phyloP scores from a whole-genome alignment of 805 yeast species.

The Jamesozyma rosinii region DNA sequence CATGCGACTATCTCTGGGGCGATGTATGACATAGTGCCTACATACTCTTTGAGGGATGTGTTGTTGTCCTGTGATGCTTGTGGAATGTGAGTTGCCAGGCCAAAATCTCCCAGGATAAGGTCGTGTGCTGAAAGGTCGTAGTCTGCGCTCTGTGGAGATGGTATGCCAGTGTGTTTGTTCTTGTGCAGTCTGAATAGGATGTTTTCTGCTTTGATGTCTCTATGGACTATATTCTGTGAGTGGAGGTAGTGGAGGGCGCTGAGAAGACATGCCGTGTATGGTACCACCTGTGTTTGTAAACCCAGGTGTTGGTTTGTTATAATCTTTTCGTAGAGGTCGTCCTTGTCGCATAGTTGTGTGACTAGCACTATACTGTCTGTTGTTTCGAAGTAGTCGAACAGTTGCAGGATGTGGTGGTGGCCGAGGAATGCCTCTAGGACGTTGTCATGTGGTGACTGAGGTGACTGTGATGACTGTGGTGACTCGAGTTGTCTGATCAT shows the following conservation, averaged over 20 bases:
- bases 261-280: conserved; percentile 41
- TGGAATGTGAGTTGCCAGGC: conserved; percentile 46
- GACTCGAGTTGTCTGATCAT: conserved; percentile 30
- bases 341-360: conserved; percentile 60
- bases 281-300: conserved; percentile 39
- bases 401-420: conserved; percentile 44
- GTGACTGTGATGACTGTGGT: neutral
- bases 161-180: neutral
- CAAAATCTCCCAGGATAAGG: conserved; percentile 39
- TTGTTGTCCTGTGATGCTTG: conserved; percentile 22
- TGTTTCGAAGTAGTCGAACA: conserved; percentile 66
- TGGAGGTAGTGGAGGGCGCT: conserved; percentile 54
- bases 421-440: conserved; percentile 23
- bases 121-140: conserved; percentile 29
- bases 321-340: conserved; percentile 58
- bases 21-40: conserved; percentile 65
- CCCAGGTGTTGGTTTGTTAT: conserved; percentile 38
- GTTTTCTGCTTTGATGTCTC: conserved; percentile 69
- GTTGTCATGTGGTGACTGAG: neutral
- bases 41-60: conserved; percentile 37
- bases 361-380: conserved; percentile 44
- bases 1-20: conserved; percentile 58
- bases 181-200: conserved; percentile 38
- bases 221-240: conserved; percentile 50
- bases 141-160: conserved; percentile 13